phyloP scores from a whole-genome alignment of 768 basidiomycete genomes.

The Lentinula guzmanii region DNA sequence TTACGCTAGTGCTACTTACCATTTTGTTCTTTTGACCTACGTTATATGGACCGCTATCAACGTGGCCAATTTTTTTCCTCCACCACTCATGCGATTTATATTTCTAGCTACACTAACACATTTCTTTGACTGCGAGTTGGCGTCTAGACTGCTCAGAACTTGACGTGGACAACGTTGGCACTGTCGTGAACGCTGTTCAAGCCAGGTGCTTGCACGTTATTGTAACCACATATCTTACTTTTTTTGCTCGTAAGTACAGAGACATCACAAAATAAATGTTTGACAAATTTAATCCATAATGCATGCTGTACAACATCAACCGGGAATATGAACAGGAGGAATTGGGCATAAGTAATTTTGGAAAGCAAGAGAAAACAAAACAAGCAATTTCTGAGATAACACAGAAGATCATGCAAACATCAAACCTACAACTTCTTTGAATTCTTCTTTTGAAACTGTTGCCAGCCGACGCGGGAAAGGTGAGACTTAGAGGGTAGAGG shows the following conservation, averaged over 20 bases:
- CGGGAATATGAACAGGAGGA: no score
- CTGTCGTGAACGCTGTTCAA: background rate
- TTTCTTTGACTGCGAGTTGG: background rate
- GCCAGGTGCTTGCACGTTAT: background rate
- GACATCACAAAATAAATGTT: background rate
- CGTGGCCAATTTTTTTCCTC: constrained; percentile 2
- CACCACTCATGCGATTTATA: background rate
- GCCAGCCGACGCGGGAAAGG: constrained; percentile 45
- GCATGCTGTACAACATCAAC: background rate
- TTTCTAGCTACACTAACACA: background rate
- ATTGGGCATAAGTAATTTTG: no score
- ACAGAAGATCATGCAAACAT: no score
- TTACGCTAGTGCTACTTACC: background rate
- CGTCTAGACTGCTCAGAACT: constrained; percentile 1
- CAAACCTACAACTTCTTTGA: constrained; percentile 19
- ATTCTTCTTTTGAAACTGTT: constrained; percentile 46
- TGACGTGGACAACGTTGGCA: no score
- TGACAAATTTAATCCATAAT: constrained; percentile 12
- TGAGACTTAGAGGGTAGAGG: constrained; percentile 18
- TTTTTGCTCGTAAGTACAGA: background rate
- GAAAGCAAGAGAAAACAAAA: no score
- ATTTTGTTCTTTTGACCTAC: constrained; percentile 4
- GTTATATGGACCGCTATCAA: constrained; percentile 4
- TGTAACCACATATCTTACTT: background rate
- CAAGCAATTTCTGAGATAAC: no score